Percentiles rank a stretch among this genome's conserved stretches.
Evolutionary conservation across 257 asterid genomes (phyloP).

Genomic region (Ocimum tenuiflorum): DNA sequence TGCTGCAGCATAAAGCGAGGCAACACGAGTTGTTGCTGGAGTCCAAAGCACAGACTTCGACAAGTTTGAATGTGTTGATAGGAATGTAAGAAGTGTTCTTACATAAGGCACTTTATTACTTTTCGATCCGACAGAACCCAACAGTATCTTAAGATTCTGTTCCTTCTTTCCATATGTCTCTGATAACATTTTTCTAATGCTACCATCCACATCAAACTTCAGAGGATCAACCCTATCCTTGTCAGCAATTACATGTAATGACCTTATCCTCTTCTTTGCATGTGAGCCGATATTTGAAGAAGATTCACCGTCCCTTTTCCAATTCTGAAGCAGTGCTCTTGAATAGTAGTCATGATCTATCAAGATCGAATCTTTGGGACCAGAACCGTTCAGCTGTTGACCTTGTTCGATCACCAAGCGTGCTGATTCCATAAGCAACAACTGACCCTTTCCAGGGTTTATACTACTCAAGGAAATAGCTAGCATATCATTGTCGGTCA

Average conservation of each 20-base stretch:
- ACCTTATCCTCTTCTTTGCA: too few species aligned
- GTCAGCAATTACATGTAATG: too few species aligned
- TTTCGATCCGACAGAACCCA: slow-evolving; percentile 92
- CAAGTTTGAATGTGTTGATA: slow-evolving; percentile 54
- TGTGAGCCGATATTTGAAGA: slow-evolving; percentile 16
- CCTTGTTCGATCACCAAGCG: slow-evolving; percentile 45
- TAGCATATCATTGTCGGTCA: slow-evolving; percentile 72
- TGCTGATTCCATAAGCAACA: slow-evolving; percentile 72
- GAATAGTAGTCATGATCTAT: slow-evolving; percentile 44
- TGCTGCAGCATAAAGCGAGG: slow-evolving; percentile 91
- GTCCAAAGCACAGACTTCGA: slow-evolving; percentile 83
- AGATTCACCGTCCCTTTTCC: slow-evolving; percentile 22
- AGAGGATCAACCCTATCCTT: too few species aligned
- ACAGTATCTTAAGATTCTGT: slow-evolving; percentile 57
- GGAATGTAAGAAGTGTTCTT: slow-evolving; percentile 54
- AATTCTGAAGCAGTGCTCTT: slow-evolving; percentile 45
- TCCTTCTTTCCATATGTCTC: slow-evolving; percentile 20
- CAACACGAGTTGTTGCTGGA: slow-evolving; percentile 88
- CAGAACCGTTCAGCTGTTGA: slow-evolving; percentile 25
- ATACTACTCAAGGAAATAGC: slow-evolving; percentile 74
- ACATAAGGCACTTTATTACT: slow-evolving; percentile 84
- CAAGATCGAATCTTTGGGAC: slow-evolving; percentile 18
- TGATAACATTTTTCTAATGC: slow-evolving; percentile 31
- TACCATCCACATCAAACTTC: slow-evolving; percentile 8
- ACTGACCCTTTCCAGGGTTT: slow-evolving; percentile 96